A percentile compares a stretch with the other conserved stretches of the same genome.
These are phyloP conservation scores for Phytophthora uliginosa DNA, from an alignment of 352 stramenopile species.

Conservation along the genomic window DNA sequence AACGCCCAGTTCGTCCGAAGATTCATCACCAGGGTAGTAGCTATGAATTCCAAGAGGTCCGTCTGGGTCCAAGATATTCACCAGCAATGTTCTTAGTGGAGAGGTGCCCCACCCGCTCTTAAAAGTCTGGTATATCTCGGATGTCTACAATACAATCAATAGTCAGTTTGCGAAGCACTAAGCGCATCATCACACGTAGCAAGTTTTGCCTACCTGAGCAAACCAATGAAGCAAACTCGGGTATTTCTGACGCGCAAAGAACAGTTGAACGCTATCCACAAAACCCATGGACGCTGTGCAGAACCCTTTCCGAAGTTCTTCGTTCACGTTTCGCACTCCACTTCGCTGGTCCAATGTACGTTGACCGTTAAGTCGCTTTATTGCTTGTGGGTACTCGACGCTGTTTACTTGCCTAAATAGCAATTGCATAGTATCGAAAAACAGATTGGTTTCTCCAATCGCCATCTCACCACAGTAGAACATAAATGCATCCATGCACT, in stretches of 20 bases:
- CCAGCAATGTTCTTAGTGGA: slow-evolving; percentile 72
- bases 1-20: slow-evolving; percentile 21
- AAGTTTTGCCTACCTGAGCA: slow-evolving; percentile 60
- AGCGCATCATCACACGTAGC: neutral
- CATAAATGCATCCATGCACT: slow-evolving; percentile 80
- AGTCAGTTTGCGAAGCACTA: neutral
- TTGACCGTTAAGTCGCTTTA: slow-evolving; percentile 39
- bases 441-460: slow-evolving; percentile 80
- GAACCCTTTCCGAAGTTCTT: slow-evolving; percentile 43
- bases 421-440: slow-evolving; percentile 75
- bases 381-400: slow-evolving; percentile 71
- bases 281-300: slow-evolving; percentile 61
- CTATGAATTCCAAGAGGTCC: slow-evolving; percentile 83
- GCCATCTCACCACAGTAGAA: slow-evolving; percentile 84
- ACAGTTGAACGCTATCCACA: slow-evolving; percentile 79
- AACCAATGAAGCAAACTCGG: slow-evolving; percentile 88
- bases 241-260: slow-evolving; percentile 88
- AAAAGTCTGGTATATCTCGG: slow-evolving; percentile 85
- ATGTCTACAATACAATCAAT: slow-evolving; percentile 53
- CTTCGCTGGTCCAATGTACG: slow-evolving; percentile 5
- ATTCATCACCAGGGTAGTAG: slow-evolving; percentile 75
- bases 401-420: slow-evolving; percentile 80
- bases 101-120: slow-evolving; percentile 66
- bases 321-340: slow-evolving; percentile 27
- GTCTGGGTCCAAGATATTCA: slow-evolving; percentile 85